Evolutionary conservation across 2,329 filamentous ascomycete species (phyloP).

Genomic region (Cladorrhinum sp.): DNA sequence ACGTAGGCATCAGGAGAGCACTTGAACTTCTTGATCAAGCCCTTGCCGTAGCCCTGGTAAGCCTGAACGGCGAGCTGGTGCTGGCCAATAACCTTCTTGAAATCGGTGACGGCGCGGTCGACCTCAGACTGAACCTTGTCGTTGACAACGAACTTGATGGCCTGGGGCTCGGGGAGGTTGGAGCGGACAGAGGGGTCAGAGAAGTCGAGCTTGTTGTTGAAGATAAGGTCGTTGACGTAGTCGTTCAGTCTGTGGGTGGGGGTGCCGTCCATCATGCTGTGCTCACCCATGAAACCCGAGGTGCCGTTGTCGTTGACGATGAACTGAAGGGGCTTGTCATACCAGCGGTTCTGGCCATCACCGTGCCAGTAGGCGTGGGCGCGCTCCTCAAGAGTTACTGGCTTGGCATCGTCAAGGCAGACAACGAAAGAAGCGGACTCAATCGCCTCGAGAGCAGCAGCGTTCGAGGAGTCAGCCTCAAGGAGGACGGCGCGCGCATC

Average conservation of each 20-base stretch:
- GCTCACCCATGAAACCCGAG: slow-evolving; percentile 95
- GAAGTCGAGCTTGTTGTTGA: slow-evolving; percentile 91
- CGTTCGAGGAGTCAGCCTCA: slow-evolving; percentile 74
- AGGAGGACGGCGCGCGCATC: slow-evolving; percentile 76
- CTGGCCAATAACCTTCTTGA: slow-evolving; percentile 73
- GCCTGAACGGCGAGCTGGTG: slow-evolving; percentile 93
- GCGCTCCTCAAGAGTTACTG: slow-evolving; percentile 92
- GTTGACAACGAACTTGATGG: slow-evolving; percentile 75
- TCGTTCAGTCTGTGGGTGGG: slow-evolving; percentile 96
- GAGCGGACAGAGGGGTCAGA: slow-evolving; percentile 74
- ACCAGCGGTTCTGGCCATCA: slow-evolving; percentile 94
- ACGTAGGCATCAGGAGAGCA: slow-evolving; percentile 97
- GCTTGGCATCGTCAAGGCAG: slow-evolving; percentile 87
- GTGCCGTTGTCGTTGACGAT: slow-evolving; percentile 98
- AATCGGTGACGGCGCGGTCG: slow-evolving; percentile 73
- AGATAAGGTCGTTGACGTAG: slow-evolving; percentile 86
- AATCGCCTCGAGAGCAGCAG: slow-evolving; percentile 71
- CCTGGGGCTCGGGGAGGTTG: slow-evolving; percentile 74
- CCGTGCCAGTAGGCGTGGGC: slow-evolving; percentile 98
- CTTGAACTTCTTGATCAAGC: slow-evolving; percentile 98
- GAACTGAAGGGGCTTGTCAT: slow-evolving; percentile 96
- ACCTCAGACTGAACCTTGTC: slow-evolving; percentile 74
- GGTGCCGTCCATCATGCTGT: slow-evolving; percentile 99
- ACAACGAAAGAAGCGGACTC: slow-evolving; percentile 88
- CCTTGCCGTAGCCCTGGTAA: slow-evolving; percentile 97